These are phyloP conservation scores for Parietaria judaica DNA, from an alignment of 306 rosid species.

Conservation along the genomic window DNA sequence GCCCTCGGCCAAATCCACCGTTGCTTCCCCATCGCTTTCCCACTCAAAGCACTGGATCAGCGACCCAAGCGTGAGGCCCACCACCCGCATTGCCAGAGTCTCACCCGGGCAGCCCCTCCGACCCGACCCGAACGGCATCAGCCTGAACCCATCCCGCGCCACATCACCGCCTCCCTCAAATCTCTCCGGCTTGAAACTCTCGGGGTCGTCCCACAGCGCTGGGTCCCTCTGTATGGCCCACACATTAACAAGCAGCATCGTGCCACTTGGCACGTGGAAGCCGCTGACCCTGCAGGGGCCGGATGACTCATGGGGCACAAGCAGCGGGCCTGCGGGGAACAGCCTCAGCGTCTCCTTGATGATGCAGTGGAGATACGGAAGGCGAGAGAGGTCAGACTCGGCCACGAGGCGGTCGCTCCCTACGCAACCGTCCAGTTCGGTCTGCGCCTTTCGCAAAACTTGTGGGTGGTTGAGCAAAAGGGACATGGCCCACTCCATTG, in stretches of 20 bases:
- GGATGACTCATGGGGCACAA: conserved; percentile 33
- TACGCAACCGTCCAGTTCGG: conserved; percentile 19
- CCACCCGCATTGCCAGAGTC: neutral
- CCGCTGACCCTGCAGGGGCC: conserved; percentile 27
- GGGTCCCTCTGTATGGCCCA: conserved; percentile 43
- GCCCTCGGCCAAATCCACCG: conserved; percentile 25
- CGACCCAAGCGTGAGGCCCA: neutral
- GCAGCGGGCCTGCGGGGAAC: conserved; percentile 25
- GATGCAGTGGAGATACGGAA: conserved; percentile 28
- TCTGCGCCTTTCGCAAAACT: conserved; percentile 15
- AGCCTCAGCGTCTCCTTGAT: conserved; percentile 29
- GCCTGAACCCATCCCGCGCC: neutral
- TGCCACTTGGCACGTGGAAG: conserved; percentile 31
- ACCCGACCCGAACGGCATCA: neutral
- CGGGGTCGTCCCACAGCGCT: conserved; percentile 23
- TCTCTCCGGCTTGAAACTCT: conserved; percentile 35
- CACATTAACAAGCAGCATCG: conserved; percentile 30
- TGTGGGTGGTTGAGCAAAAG: conserved; percentile 39
- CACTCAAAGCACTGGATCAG: conserved; percentile 5
- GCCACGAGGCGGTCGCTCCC: conserved; percentile 16
- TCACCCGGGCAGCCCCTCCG: conserved; percentile 3
- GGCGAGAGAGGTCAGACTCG: conserved; percentile 20
- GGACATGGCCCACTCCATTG: conserved; percentile 44
- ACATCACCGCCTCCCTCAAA: conserved; percentile 11
- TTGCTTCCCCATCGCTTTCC: neutral